A percentile compares a stretch with the other conserved stretches of the same genome.
Evolutionary conservation across 2,329 filamentous ascomycete genomes (phyloP).

Genomic region (Aspergillus fijiensis): DNA sequence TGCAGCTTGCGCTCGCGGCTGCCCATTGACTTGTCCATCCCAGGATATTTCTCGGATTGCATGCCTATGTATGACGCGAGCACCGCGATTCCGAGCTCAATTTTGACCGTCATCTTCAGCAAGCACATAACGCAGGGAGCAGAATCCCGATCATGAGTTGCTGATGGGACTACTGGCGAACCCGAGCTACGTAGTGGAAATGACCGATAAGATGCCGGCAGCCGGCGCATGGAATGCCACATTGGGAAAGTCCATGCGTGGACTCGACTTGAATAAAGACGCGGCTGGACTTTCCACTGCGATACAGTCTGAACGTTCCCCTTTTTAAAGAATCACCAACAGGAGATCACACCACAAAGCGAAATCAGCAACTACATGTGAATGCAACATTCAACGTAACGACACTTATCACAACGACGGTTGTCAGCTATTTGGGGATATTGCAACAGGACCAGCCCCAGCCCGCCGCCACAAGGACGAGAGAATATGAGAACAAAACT

Average conservation of each 20-base stretch:
- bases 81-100: no score
- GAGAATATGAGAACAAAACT: background rate
- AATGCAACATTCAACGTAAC: no score
- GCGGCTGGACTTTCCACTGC: background rate
- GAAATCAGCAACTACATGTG: no score
- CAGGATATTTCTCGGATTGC: no score
- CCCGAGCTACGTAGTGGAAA: background rate
- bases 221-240: constrained; percentile 4
- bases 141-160: background rate
- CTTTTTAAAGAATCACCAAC: no score
- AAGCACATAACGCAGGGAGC: no score
- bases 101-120: no score
- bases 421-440: no score
- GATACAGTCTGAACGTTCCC: no score
- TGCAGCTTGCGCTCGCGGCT: background rate
- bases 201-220: constrained; percentile 11
- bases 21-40: background rate
- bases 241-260: constrained; percentile 23
- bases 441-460: background rate
- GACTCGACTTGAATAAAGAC: constrained; percentile 3
- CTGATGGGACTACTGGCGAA: background rate
- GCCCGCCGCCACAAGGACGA: constrained; percentile 3
- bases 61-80: no score
- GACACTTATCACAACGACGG: no score
- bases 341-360: no score